Evolutionary conservation across 805 yeast species (phyloP), one percentile per base, ranked within the genome.

Genomic region (Candida maltosa): DNA sequence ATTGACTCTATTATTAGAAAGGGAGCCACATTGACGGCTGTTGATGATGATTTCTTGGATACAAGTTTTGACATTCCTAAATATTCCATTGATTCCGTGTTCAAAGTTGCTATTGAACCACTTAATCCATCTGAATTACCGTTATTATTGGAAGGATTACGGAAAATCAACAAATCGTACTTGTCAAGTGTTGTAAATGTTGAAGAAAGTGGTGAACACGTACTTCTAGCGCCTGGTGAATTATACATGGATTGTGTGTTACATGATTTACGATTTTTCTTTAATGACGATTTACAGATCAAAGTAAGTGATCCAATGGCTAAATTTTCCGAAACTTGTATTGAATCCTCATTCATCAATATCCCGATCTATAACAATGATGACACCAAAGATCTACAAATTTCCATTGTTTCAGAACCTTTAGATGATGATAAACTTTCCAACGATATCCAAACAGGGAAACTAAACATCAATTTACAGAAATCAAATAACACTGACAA

Each of bases 171-270:
- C 47, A 75, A 73, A 45, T 64, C 80, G 1, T 89, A 86, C 51
- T 71, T 83, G 7, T 82, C 88, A 3, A 68, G 79, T 24, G 70
- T 70, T 15, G 64, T 85, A n/a, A 77, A 73, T 43, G 87, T 83
- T 1, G 96, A 87, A 53, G 95, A 86, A 45, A 83, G 89, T 34
- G 96, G 97, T 2, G 97, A 88, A 48, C 87, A 83, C 52, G 78
- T 80, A 1, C 54, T 93, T 0, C 50, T 80, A 18, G 96, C 93
- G 0, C 76, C 87, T 7, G 98, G 98, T 5, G 97, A 93, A 51
- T 48, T 91, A 12, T 87, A 86, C 51, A 55, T 93, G 58, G 97
- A 93, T 56, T 85, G 93, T 46, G 62, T 84, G 16, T 58, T 93
- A 26, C 84, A 81, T 54, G 96, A 87, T 50, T 58, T 93, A 29